Conservation (phyloP, 805 yeast genomes). For the Saturnispora gosingensis region DNA sequence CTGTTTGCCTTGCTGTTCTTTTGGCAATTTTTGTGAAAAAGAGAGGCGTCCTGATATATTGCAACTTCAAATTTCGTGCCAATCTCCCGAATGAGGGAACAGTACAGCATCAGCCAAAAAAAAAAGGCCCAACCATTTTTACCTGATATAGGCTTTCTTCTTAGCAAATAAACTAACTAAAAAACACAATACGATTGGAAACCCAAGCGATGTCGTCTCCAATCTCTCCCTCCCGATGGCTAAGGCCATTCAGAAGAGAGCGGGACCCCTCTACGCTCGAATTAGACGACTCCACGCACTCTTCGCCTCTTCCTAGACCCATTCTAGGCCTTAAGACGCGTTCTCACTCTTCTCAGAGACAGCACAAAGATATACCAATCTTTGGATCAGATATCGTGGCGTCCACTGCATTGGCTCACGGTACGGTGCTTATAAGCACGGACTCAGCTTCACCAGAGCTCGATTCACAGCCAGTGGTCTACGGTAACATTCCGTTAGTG, state of each 20-base stretch:
- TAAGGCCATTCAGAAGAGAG: conserved; percentile 2
- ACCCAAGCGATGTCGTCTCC: neutral
- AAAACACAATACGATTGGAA: neutral
- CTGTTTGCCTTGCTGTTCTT: neutral
- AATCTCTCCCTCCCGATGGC: conserved; percentile 7
- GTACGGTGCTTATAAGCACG: conserved; percentile 52
- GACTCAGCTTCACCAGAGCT: conserved; percentile 3
- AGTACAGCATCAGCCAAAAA: neutral
- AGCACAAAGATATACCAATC: conserved; percentile 31
- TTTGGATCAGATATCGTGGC: conserved; percentile 74
- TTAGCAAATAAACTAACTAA: neutral
- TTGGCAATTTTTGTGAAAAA: neutral
- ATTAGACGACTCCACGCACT: conserved; percentile 13
- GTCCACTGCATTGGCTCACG: conserved; percentile 69
- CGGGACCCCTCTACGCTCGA: neutral
- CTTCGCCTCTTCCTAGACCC: conserved; percentile 32
- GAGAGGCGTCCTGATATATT: neutral
- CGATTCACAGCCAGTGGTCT: conserved; percentile 35
- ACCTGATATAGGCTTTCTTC: neutral
- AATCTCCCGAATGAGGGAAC: neutral
- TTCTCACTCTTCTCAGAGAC: conserved; percentile 22
- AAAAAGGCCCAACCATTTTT: neutral
- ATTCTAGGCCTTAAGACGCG: conserved; percentile 41
- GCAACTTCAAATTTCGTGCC: neutral
- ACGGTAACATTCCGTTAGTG: conserved; percentile 84